Base-by-base conservation (phyloP, 495 filamentous ascomycete species). In the Neurospora africana region DNA sequence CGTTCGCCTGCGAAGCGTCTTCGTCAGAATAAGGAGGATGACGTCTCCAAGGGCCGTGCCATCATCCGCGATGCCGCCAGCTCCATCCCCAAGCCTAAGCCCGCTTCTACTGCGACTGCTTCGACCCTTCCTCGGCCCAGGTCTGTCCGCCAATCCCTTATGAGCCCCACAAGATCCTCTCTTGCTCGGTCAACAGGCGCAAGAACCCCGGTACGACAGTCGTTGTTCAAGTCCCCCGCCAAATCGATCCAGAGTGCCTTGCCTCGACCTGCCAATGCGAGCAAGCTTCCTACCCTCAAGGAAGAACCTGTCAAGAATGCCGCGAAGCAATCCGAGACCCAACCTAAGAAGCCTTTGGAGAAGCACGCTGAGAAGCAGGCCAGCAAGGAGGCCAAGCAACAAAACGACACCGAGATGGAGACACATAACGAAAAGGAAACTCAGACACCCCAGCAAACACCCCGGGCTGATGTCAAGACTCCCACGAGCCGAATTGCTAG, bases 101-200 rank as follows among this genome's bases (percentile, higher is more conserved):
- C 84, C 72, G 74, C 79, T 13, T 11, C 47, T 72, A 75, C 82
- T 70, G 74, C 79, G 72, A 74, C 79, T 47, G 43, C 43, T 72
- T 78, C 80, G n/a, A 78, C 69, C 71, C 78, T 81, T 40, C 82
- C 77, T 75, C 82, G 77, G 47, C 76, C 82, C 72, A 77, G 84
- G 82, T 74, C 87, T 80, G 79, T 71, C 72, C 73, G 84, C 8
- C 77, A 79, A 27, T 87, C 87, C 19, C 80, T 94, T 65, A 87
- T 90, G 81, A 95, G 92, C 2, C 94, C 93, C 0, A 96, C 93
- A 39, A 92, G 91, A 76, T 84, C 93, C n/a, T 93, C 92, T 0
- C 77, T 92, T 53, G 88, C 90, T 30, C 91, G 93, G 27, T 79
- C 85, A 43, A 78, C 81, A 69, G 92, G 86, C 75, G 78, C 86